These are phyloP conservation scores for Blastomyces percursus DNA, from an alignment of 2,329 filamentous ascomycete genomes.

Conservation along the genomic window DNA sequence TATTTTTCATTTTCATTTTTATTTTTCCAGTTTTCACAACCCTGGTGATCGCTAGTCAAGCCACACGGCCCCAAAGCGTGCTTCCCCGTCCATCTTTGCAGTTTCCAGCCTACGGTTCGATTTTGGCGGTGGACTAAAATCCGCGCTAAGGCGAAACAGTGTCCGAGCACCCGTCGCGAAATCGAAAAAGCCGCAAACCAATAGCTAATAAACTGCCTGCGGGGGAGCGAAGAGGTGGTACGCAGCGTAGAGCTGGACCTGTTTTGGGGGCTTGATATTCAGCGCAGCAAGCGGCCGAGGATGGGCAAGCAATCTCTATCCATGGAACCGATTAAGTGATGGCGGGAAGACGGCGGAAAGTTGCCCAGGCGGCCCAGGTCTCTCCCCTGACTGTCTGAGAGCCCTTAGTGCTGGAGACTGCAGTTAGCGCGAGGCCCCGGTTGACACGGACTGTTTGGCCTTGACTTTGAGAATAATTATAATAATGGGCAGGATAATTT, in stretches of 20 bases:
- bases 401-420: too few relatives aligned
- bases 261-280: background rate
- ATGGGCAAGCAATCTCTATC: too few relatives aligned
- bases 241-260: background rate
- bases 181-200: too few relatives aligned
- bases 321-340: too few relatives aligned
- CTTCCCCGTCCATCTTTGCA: background rate
- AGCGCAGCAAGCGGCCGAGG: too few relatives aligned
- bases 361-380: background rate
- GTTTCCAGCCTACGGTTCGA: background rate
- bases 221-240: background rate
- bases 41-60: background rate
- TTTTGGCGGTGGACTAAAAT: background rate
- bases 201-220: background rate
- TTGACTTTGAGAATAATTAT: background rate
- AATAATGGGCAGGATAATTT: background rate
- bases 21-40: too few relatives aligned
- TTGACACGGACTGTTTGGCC: background rate
- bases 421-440: background rate
- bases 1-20: background rate
- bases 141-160: background rate
- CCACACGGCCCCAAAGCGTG: background rate
- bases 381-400: too few relatives aligned
- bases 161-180: background rate
- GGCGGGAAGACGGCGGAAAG: too few relatives aligned